phyloP scores from a whole-genome alignment of 345 rosid species.

The Bruguiera sexangula region DNA sequence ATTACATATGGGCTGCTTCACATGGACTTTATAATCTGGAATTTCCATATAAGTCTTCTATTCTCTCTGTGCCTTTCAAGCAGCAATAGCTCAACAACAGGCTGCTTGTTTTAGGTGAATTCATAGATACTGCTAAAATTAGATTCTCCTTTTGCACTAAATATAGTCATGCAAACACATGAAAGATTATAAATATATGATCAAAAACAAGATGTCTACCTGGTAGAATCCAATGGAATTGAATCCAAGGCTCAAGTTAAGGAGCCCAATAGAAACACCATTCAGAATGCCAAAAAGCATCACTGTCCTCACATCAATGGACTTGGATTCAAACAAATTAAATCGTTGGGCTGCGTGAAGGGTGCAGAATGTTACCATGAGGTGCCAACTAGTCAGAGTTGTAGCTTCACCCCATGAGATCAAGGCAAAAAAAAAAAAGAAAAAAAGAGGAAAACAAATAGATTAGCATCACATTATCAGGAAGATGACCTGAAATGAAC shows the following conservation, averaged over 20 bases:
- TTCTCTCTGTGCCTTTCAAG: no score
- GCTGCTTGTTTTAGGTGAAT: no score
- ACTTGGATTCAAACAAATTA: constrained; percentile 75
- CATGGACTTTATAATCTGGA: no score
- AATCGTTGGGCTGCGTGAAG: constrained; percentile 78
- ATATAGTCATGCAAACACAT: no score
- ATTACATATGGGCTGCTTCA: no score
- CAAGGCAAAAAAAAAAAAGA: not conserved
- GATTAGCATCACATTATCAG: not conserved
- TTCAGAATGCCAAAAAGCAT: constrained; percentile 92
- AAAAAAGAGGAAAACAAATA: not conserved
- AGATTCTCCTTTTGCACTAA: no score
- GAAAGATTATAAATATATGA: not conserved
- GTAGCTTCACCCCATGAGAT: constrained; percentile 50
- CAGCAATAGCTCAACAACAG: no score
- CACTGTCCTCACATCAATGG: constrained; percentile 79
- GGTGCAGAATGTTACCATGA: constrained; percentile 89
- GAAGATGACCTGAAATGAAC: not conserved
- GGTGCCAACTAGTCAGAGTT: constrained; percentile 94
- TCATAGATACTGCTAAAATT: no score
- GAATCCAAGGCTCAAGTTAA: constrained; percentile 95
- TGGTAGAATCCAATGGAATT: constrained; percentile 97
- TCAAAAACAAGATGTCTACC: constrained; percentile 29
- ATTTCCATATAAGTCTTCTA: no score
- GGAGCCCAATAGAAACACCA: constrained; percentile 91